Base-by-base conservation (phyloP, 2,329 filamentous ascomycete genomes). In the Pseudopithomyces chartarum region DNA sequence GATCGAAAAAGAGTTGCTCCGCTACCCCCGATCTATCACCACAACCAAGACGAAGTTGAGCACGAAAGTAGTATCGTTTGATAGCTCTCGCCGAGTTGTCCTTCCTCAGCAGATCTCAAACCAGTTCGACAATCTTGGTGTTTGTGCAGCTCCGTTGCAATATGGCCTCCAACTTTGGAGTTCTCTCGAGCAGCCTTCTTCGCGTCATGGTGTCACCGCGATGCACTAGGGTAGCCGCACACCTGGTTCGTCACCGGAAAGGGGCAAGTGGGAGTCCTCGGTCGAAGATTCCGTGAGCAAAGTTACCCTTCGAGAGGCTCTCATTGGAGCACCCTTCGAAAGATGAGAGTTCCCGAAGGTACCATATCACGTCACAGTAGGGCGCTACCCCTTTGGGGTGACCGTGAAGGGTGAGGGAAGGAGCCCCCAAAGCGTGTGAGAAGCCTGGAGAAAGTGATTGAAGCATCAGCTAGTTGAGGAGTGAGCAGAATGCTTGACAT, bases 61-160 rank as follows among this genome's bases (percentile, higher is more conserved):
- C 10, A 36, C 53, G 32, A 59, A 39, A 53, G 5, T 15, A 26
- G 51, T 43, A 58, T 40, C 54, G 63, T 47, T 45, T 43, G 62
- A 66, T 59, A 64, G 62, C 58, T 47, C 57, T 62, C 26, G 50
- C 52, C 47, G 56, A 71, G 63, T 36, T 70, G 53, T 64, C 61
- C 55, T 52, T 63, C 54, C 52, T 62, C 57, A 52, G 10, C 38
- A 38, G 32, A 52, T 57, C 48, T 3, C 43, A 52, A 39, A 29
- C 15, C 20, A 38, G 32, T n/a, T 33, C 1, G 12, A 36, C 22
- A 19, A 52, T 33, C 13, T 33, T 40, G 39, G 58, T 56, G 58
- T 26, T 20, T 61, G 34, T 66, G 67, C 63, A 67, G 45, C 46
- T 34, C 40, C 42, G 54, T 49, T 67, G 62, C 46, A 64, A 65